A percentile compares a stretch with the other conserved stretches of the same genome.
Conservation (phyloP, 2,329 filamentous ascomycete species). For the Chrysosporium keratinophilum region DNA sequence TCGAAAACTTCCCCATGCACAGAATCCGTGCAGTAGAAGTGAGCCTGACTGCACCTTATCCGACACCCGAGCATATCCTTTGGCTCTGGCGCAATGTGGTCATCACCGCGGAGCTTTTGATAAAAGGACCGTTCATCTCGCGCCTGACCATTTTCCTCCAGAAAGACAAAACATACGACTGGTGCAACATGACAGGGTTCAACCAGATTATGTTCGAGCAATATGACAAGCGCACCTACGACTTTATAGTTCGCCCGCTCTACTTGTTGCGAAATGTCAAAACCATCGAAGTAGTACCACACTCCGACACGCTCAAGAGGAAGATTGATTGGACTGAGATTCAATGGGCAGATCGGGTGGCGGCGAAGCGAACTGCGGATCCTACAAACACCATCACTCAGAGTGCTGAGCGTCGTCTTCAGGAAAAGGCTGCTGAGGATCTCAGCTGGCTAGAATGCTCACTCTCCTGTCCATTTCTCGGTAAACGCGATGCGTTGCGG, state of each 20-base stretch:
- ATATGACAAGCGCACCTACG: neutral
- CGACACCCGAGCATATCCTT: neutral
- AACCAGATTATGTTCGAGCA: neutral
- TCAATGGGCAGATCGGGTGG: neutral
- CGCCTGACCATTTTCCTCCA: neutral
- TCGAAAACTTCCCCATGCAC: neutral
- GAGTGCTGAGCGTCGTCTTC: no score
- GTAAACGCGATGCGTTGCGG: no score
- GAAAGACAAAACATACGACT: neutral
- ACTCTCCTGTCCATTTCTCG: no score
- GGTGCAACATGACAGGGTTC: neutral
- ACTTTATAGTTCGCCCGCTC: neutral
- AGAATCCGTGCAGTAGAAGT: neutral
- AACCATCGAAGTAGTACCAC: neutral
- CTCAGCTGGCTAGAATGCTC: no score
- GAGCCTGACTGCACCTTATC: neutral
- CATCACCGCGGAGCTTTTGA: neutral
- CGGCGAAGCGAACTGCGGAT: no score
- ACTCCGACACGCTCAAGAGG: neutral
- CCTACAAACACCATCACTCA: no score
- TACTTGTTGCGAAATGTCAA: neutral
- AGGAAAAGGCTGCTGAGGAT: no score
- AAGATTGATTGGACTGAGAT: neutral
- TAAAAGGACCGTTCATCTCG: neutral
- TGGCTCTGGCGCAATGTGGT: neutral